Evolutionary conservation across 768 basidiomycete genomes (phyloP).

Genomic region (Mycena belliarum): DNA sequence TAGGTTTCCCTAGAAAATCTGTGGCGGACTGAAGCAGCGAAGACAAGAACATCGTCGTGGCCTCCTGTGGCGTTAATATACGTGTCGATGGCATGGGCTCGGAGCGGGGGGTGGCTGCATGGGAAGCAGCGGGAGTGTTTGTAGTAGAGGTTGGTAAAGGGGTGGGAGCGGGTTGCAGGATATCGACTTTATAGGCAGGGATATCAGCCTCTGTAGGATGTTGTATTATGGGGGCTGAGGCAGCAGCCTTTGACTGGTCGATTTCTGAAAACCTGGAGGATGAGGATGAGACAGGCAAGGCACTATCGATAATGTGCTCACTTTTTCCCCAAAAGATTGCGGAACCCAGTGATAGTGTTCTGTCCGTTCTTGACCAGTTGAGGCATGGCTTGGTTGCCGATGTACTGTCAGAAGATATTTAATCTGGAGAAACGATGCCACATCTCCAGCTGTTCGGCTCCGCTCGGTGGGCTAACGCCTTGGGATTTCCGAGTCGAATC

Average conservation of each 20-base stretch:
- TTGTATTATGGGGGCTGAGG: constrained; percentile 75
- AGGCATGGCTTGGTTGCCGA: constrained; percentile 90
- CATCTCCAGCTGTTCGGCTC: neutral
- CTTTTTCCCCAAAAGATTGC: constrained; percentile 92
- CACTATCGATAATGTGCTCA: constrained; percentile 28
- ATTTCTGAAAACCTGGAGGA: constrained; percentile 71
- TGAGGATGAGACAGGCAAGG: constrained; percentile 1
- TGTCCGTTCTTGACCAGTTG: constrained; percentile 94
- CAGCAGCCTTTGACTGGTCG: constrained; percentile 48
- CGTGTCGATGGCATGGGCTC: constrained; percentile 69
- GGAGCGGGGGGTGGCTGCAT: constrained; percentile 69
- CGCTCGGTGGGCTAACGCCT: neutral
- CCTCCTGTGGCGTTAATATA: constrained; percentile 80
- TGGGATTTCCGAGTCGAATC: neutral
- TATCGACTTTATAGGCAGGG: constrained; percentile 82
- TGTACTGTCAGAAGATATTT: constrained; percentile 63
- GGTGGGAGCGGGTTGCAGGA: constrained; percentile 76
- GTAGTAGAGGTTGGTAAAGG: constrained; percentile 57
- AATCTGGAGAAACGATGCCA: neutral
- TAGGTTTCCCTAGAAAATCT: constrained; percentile 83
- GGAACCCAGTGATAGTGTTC: constrained; percentile 95
- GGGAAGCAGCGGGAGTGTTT: constrained; percentile 66
- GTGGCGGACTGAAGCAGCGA: constrained; percentile 85
- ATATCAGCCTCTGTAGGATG: constrained; percentile 70
- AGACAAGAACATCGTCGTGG: constrained; percentile 79